These are phyloP conservation scores for Verbena officinalis DNA, from an alignment of 257 asterid species.

Conservation along the genomic window DNA sequence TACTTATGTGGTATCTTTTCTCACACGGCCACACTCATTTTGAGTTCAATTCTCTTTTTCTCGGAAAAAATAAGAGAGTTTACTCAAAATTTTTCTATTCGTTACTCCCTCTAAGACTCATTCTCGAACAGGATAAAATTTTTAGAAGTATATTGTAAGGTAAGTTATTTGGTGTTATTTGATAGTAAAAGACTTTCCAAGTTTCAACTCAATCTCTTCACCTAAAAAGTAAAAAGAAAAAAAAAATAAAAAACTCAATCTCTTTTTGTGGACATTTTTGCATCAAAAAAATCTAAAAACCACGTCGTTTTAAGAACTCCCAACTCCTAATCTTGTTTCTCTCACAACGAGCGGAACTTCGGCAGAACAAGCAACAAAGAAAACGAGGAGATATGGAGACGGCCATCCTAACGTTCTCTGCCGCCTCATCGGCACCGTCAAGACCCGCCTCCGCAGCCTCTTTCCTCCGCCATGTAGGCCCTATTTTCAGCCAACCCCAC, in stretches of 20 bases:
- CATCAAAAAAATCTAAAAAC: background rate
- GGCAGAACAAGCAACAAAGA: background rate
- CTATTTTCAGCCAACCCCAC: background rate
- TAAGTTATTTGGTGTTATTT: background rate
- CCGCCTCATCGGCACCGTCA: constrained; percentile 24
- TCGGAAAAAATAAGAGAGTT: too few species aligned
- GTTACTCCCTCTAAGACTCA: too few species aligned
- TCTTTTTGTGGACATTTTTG: background rate
- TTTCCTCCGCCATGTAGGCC: constrained; percentile 7
- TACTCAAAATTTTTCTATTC: too few species aligned
- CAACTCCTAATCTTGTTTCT: constrained; percentile 1
- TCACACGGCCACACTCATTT: background rate
- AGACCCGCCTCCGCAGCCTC: constrained; percentile 16
- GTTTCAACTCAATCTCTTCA: too few species aligned
- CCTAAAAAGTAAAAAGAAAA: too few species aligned
- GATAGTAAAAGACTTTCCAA: background rate
- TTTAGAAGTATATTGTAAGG: too few species aligned
- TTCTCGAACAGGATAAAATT: too few species aligned
- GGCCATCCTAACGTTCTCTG: constrained; percentile 6
- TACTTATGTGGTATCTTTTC: background rate
- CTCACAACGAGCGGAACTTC: background rate
- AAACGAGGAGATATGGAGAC: constrained; percentile 24
- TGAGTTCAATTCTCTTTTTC: background rate
- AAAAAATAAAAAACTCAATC: too few species aligned
- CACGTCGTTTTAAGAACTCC: background rate